Evolutionary conservation across 2,329 filamentous ascomycete genomes (phyloP).

Genomic region (Scopulariopsis brevicaulis): DNA sequence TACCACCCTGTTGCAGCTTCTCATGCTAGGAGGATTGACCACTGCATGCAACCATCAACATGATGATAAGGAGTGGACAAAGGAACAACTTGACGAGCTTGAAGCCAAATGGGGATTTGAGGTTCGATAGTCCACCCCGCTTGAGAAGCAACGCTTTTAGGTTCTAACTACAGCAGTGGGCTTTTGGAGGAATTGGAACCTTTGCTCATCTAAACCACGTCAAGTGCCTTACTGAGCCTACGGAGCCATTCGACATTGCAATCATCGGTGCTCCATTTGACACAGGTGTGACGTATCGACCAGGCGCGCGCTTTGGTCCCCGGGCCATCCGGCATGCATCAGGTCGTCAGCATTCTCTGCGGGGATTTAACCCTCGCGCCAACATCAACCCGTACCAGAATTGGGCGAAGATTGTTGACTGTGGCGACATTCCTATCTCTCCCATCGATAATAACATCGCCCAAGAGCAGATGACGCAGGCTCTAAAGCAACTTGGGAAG

Average conservation of each 20-base stretch:
- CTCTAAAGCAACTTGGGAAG: constrained; percentile 56
- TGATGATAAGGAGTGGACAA: too few relatives aligned
- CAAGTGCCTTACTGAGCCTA: constrained; percentile 57
- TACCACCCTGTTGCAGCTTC: too few relatives aligned
- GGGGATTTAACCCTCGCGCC: constrained; percentile 71
- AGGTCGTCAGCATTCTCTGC: constrained; percentile 65
- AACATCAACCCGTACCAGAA: constrained; percentile 71
- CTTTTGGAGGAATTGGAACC: constrained; percentile 61
- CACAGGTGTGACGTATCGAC: constrained; percentile 60
- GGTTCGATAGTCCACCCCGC: constrained; percentile 2
- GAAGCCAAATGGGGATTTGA: constrained; percentile 6
- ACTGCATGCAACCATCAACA: too few relatives aligned
- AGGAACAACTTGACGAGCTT: not conserved
- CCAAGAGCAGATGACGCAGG: constrained; percentile 71
- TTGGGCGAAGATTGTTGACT: constrained; percentile 74
- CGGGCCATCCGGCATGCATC: constrained; percentile 78
- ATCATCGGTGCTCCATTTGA: constrained; percentile 66
- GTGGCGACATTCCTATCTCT: constrained; percentile 78
- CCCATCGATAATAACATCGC: constrained; percentile 81
- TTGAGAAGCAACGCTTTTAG: not conserved
- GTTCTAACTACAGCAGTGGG: constrained; percentile 12
- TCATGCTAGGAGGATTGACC: too few relatives aligned
- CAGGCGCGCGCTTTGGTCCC: constrained; percentile 74
- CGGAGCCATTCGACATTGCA: constrained; percentile 56
- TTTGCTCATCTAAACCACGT: constrained; percentile 62